Base-by-base conservation (phyloP, 2,329 filamentous ascomycete species). In the Pseudopyrenochaeta lycopersici region DNA sequence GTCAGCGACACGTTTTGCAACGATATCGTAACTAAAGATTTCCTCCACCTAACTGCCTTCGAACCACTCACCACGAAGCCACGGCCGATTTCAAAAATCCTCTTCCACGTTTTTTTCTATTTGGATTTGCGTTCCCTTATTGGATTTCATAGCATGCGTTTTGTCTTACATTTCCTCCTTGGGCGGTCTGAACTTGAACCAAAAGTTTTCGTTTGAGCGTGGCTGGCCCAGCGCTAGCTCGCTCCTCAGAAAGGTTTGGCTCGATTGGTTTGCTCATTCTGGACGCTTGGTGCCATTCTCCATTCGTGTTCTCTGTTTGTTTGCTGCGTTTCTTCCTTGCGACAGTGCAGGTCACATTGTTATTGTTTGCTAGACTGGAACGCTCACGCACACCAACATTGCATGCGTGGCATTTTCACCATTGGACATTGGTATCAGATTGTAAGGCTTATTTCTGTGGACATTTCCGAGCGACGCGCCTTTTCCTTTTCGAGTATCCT, bases 301-400 rank as follows among this genome's bases (percentile, higher is more conserved):
- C 58, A 51, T 60, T 52, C 60, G 46, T 54, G 45, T 54, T 61
- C 59, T 39, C 39, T 56, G 52, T 59, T 67, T 64, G 58, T 54
- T 68, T 66, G 60, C 60, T 62, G 62, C 59, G 63, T 64, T 67
- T 27, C 23, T 27, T 5, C 52, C 52, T 53, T 52, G 63, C 63
- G 61, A 66, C 64, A 66, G 64, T 71, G 68, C 68, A 66, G 68
- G 68, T 62, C 70, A 75, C 71, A 57, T 64, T 64, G 57, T 63
- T 72, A 63, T 72, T 63, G 59, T 66, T 75, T 73, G 67, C 62
- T 74, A 74, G 71, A 74, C 56, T 63, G 58, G 67, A 65, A 68
- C 64, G 71, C 72, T 75, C 71, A 71, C 71, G 71, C 71, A 71
- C 64, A 64, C 60, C 62, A 62, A 58, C 49, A 59, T 63, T 58